These are phyloP conservation scores for Neurospora crassa DNA, from an alignment of 2,329 filamentous ascomycete species.

Conservation along the genomic window DNA sequence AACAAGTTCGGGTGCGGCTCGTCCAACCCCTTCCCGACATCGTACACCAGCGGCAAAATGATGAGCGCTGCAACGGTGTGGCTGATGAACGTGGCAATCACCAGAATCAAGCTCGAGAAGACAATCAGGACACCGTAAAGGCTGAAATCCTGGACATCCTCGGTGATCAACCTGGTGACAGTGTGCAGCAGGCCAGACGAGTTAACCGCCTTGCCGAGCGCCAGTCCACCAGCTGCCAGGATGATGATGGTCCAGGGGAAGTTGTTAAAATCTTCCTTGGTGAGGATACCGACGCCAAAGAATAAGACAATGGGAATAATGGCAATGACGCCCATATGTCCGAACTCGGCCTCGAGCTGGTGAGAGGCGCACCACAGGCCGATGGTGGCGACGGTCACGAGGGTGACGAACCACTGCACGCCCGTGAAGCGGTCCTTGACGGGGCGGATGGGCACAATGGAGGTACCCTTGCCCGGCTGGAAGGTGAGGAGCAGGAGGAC, in stretches of 20 bases:
- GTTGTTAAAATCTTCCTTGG: conserved; percentile 99
- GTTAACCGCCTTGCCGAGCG: conserved; percentile 87
- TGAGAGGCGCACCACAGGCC: conserved; percentile 87
- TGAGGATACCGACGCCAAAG: conserved; percentile 91
- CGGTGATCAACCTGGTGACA: conserved; percentile 69
- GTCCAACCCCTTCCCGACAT: conserved; percentile 77
- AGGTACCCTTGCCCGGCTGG: conserved; percentile 72
- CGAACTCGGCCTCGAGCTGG: conserved; percentile 77
- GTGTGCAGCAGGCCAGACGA: conserved; percentile 87
- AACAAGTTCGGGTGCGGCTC: conserved; percentile 88
- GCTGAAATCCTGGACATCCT: conserved; percentile 64
- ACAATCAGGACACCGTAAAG: conserved; percentile 81
- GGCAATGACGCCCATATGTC: conserved; percentile 96
- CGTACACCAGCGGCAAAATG: conserved; percentile 78
- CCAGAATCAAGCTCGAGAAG: conserved; percentile 74
- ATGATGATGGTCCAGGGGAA: conserved; percentile 99
- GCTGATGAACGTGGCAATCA: conserved; percentile 95
- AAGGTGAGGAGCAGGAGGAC: conserved; percentile 75
- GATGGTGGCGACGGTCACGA: conserved; percentile 78
- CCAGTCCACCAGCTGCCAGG: conserved; percentile 84
- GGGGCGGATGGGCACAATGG: conserved; percentile 82
- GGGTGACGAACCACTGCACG: conserved; percentile 84
- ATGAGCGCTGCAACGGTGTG: conserved; percentile 96
- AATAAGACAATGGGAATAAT: conserved; percentile 94
- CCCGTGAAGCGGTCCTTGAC: conserved; percentile 83